A percentile compares a stretch with the other conserved stretches of the same genome.
These are phyloP conservation scores for Neostapfia colusana DNA, from an alignment of 176 grass and related monocot genomes.

Conservation along the genomic window DNA sequence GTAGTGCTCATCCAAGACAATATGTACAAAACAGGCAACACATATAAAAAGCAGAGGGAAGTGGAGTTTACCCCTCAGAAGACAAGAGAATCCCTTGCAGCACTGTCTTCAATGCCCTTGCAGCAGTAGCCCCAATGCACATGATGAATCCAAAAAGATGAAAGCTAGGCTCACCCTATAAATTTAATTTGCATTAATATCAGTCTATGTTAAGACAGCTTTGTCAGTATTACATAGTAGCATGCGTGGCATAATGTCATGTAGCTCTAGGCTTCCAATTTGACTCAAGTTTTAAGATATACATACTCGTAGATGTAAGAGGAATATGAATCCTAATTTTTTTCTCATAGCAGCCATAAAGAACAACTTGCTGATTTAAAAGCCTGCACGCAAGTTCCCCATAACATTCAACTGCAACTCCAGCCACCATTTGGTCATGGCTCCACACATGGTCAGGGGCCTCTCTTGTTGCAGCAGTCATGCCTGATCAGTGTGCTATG, in stretches of 20 bases:
- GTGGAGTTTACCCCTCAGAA: slow-evolving; percentile 64
- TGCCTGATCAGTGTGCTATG: no score
- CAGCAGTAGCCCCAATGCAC: slow-evolving; percentile 75
- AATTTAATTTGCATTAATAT: slow-evolving; percentile 9
- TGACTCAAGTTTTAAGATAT: not conserved
- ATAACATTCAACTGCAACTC: not conserved
- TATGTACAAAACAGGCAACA: not conserved
- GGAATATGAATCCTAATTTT: not conserved
- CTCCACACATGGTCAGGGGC: no score
- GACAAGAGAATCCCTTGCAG: slow-evolving; percentile 80
- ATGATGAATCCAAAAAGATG: slow-evolving; percentile 85
- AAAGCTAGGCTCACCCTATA: slow-evolving; percentile 77
- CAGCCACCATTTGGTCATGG: no score
- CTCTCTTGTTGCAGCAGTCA: no score
- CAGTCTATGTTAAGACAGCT: slow-evolving; percentile 9
- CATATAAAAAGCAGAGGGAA: slow-evolving; percentile 4
- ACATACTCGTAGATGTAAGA: slow-evolving; percentile 5
- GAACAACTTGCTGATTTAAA: not conserved
- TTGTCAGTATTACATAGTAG: not conserved
- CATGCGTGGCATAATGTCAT: not conserved
- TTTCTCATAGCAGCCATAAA: not conserved
- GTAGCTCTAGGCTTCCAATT: not conserved
- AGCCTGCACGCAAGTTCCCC: not conserved
- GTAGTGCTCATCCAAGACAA: slow-evolving; percentile 9
- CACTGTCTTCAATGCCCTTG: slow-evolving; percentile 77